Evolutionary conservation across 2,329 filamentous ascomycete species (phyloP), one percentile per base, ranked within the genome.

Genomic region (Botrytis galanthina): DNA sequence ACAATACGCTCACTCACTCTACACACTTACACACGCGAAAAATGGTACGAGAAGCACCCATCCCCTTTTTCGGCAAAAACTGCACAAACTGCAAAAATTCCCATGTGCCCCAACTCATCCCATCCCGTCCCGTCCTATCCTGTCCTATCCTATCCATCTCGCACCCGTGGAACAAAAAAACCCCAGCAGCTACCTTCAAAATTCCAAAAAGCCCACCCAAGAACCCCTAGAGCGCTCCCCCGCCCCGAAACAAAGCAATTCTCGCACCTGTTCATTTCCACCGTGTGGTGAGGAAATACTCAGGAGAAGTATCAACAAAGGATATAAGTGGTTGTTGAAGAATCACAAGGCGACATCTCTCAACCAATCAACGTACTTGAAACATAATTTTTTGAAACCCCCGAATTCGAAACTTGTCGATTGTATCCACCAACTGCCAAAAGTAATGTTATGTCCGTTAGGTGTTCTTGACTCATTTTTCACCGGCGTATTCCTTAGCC

Each of bases 351-450:
- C 20, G n/a, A 16, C 5, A 18, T 8, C 20, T 14, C 61, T 29
- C 9, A 14, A 22, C 70, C 70, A 67, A 72, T 68, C 70, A 72
- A 39, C 18, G 29, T 48, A 32, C 48, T 18, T 59, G 61, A 67
- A 72, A 72, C 70, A n/a, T 12, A 22, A 39, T 3, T 42, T 22
- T 57, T 66, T 57, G 61, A 66, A 62, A 54, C 59, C 20, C 14
- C 22, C 39, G 39, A 12, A 1, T 20, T 22, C 29, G 39, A 44
- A 63, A 63, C 39, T 44, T 32, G 39, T 4, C 32, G 35, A 42
- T 62, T n/a, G 14, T n/a, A 54, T n/a, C 35, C 35, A 62, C 51
- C 16, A 18, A 29, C n/a, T 32, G 51, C n/a, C 51, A 57, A 57
- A 29, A 57, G 51, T 29, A 57, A 57, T 57, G 51, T 29, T 18